These are phyloP conservation scores for Sporisorium reilianum DNA, from an alignment of 1,284 basidiomycete species.

Conservation along the genomic window DNA sequence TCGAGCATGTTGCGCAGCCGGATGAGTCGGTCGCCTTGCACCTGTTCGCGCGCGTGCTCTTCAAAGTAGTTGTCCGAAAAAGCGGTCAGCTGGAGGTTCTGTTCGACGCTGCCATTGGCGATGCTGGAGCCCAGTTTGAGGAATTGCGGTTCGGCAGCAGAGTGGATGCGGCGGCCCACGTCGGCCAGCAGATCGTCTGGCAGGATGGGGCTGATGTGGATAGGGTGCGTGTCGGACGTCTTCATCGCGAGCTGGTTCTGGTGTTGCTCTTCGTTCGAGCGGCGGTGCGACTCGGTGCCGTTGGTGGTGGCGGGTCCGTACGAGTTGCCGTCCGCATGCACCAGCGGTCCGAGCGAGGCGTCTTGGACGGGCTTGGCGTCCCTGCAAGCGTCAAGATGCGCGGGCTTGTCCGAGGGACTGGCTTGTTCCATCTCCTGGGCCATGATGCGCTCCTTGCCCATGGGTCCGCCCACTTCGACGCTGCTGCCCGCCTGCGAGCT, in stretches of 20 bases:
- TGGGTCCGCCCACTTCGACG: constrained; percentile 45
- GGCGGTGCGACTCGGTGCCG: neutral
- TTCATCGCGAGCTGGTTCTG: constrained; percentile 54
- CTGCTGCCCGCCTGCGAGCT: constrained; percentile 33
- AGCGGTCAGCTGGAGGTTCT: constrained; percentile 5
- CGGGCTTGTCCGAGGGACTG: constrained; percentile 37
- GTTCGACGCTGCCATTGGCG: neutral
- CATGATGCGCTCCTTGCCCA: constrained; percentile 44
- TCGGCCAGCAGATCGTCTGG: constrained; percentile 45
- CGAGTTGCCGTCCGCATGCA: constrained; percentile 9
- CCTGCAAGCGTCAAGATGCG: constrained; percentile 10
- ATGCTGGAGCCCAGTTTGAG: constrained; percentile 8
- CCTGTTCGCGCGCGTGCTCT: constrained; percentile 41
- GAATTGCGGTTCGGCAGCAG: constrained; percentile 30
- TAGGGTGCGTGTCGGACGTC: constrained; percentile 66
- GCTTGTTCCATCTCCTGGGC: constrained; percentile 48
- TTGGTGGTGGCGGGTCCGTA: constrained; percentile 4
- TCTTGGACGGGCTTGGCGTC: constrained; percentile 9
- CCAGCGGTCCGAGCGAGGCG: constrained; percentile 19
- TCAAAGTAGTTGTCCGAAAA: constrained; percentile 23
- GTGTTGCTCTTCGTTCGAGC: constrained; percentile 12
- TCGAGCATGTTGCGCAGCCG: constrained; percentile 51
- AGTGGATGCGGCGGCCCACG: constrained; percentile 44
- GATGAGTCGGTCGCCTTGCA: constrained; percentile 54
- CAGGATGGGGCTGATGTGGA: constrained; percentile 61